Base-by-base conservation (phyloP, 257 asterid genomes). In the Penstemon eatonii region DNA sequence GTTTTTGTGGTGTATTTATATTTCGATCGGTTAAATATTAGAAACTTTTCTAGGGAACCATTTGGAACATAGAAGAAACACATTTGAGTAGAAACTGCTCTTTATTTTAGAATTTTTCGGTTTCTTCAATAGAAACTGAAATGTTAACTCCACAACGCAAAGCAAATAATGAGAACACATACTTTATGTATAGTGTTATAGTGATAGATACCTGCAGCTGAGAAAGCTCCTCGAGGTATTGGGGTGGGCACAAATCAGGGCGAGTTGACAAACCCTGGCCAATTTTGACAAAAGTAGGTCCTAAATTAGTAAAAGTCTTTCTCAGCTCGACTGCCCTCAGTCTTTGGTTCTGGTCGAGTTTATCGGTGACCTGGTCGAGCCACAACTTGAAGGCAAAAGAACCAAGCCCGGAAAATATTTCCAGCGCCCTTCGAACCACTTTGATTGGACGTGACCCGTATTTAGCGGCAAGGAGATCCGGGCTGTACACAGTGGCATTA, bases 181-280 rank as follows among this genome's bases (percentile, higher is more conserved):
- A 1, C 33, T 25, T 25, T 25, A 25, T 25, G 33, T 1, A 25
- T 1, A 25, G 33, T 25, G 33, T 1, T 25, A 25, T 25, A 25
- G 33, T 25, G 2, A 25, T 25, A 25, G 33, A 25, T 4, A 46
- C 98, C 98, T 93, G 99, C 80, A 94, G 75, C 76, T 84, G 74
- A 44, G 97, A 74, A 49, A 94, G 96, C 89, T 94, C 97, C 77
- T 94, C 99, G 40, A 94, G 87, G 76, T 79, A 94, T 56, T 67
- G 72, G 5, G 96, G 87, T 0, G 97, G 99, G 71, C 99, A 94
- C 63, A 94, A 84, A 73, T 94, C 99, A 47, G 99, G 99, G 67
- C 99, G 79, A 59, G 97, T 89, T 65, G 99, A 91, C 74, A 94
- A 81, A n/a, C 99, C 99, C 80, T 94, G 99, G 6, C 99, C 97